Base-by-base conservation (phyloP, 2,329 filamentous ascomycete species). In the Juglanconis juglandina region DNA sequence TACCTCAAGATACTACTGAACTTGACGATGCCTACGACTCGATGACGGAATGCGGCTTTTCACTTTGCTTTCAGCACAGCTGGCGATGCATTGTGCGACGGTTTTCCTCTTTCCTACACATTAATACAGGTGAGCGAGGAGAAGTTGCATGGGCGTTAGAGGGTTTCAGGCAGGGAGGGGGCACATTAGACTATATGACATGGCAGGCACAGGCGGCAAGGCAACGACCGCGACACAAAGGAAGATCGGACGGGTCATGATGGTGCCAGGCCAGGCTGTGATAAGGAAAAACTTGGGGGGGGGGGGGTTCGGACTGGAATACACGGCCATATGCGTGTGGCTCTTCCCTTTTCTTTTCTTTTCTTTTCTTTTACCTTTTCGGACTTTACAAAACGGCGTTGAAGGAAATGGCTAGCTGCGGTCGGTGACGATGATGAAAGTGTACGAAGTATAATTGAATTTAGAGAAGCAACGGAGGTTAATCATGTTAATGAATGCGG, bases 381-480 rank as follows among this genome's bases (percentile, higher is more conserved):
- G 35, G 46, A 50, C 46, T n/a, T 9, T 14, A 14, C 42, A 41
- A 42, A 13, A 33, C 13, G 58, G 50, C 46, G 41, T 55, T n/a
- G 17, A 44, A 17, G 35, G 52, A 24, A 42, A 41, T 34, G 14
- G 53, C 42, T 48, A 11, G 59, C 53, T 49, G 49, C 42, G 32
- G 46, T 17, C 44, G 39, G 44, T 42, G 52, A 53, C 46, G 39
- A 53, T 50, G 49, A 63, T 42, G 48, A 51, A 53, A 54, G 58
- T 63, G 61, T 63, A 63, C 33, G 58, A 54, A 60, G 53, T 56
- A 63, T 58, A 63, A 34, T 57, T 63, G 58, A 57, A 63, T 60
- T 63, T 63, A 60, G 53, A 63, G 53, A 44, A 48, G 10, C 35
- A 51, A 49, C 49, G 48, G 47, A 58, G 35, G 51, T 53, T 34